Evolutionary conservation across 441 rosid species (phyloP), one percentile per base, ranked within the genome.

Genomic region (Isatis lusitanica): DNA sequence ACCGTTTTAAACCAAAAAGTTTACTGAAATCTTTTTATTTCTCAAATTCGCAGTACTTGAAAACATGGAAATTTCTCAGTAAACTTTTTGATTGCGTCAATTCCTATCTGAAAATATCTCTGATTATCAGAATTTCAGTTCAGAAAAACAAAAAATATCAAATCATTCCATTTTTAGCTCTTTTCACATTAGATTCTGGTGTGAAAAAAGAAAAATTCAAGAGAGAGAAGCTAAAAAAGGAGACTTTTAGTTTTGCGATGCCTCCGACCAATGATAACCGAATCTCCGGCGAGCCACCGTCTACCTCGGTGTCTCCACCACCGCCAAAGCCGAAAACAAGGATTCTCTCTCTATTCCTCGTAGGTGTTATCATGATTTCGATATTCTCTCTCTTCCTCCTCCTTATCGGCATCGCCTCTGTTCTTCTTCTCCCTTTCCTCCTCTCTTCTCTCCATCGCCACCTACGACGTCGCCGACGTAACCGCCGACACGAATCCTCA

Each of bases 321-420:
- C 63, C 44, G 9, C 60, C 72, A 26, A 74, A 74, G 4, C 71
- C 77, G 0, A 66, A 74, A 65, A 35, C 66, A 47, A 74, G 28
- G 15, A 56, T 73, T 55, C 33, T 73, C 38, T 73, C 77, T 55
- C 0, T 66, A 40, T 48, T 74, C 55, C 62, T 74, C 46, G 36
- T 74, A 0, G 78, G 78, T 59, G 2, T 50, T 6, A 74, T 74
- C 66, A 74, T 74, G 73, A 50, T 66, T 12, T 66, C 73, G 11
- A 81, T 90, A 30, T 85, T 88, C 58, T 46, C 78, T 50, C 74
- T 87, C 68, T 88, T 87, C 85, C 83, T 86, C 80, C 75, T 90
- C 68, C 82, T 92, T 77, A 81, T 90, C 67, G 83, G 88, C 66
- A 77, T 88, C 61, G 88, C 89, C 80, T 83, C 86, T 52, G 74